Percentiles rank a stretch among this genome's conserved stretches.
These are phyloP conservation scores for Globisporangium takayamanum DNA, from an alignment of 352 stramenopile genomes.

Conservation along the genomic window DNA sequence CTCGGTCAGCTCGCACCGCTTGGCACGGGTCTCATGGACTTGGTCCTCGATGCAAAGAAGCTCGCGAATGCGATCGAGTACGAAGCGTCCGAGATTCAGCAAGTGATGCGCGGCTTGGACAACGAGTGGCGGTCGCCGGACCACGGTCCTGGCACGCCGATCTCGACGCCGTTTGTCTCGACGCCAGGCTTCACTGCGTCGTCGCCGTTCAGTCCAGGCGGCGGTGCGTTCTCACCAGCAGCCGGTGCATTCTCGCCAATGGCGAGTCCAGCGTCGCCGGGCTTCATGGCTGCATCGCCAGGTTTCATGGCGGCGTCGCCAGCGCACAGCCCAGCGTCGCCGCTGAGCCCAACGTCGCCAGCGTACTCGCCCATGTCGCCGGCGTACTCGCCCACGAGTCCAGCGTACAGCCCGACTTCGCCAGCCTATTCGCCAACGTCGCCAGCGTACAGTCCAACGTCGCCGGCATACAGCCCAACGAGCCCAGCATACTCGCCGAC, in stretches of 20 bases:
- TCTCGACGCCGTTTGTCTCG: constrained; percentile 78
- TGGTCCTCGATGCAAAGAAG: constrained; percentile 98
- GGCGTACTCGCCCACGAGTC: constrained; percentile 82
- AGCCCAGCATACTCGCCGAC: constrained; percentile 74
- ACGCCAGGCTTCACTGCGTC: constrained; percentile 87
- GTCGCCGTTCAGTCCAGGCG: constrained; percentile 78
- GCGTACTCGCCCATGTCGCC: constrained; percentile 87
- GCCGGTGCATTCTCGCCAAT: constrained; percentile 82
- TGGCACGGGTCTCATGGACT: constrained; percentile 96
- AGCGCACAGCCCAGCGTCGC: constrained; percentile 66
- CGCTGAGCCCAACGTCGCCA: constrained; percentile 70
- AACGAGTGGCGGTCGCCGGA: constrained; percentile 89
- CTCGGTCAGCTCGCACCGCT: constrained; percentile 95
- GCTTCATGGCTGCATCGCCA: constrained; percentile 62
- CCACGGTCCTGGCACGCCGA: constrained; percentile 66
- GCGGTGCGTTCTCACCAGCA: constrained; percentile 86
- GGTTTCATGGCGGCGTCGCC: constrained; percentile 79
- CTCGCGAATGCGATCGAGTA: constrained; percentile 97
- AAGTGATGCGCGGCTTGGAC: constrained; percentile 87
- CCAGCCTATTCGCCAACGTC: constrained; percentile 74
- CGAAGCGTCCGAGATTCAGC: constrained; percentile 89
- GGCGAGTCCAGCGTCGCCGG: constrained; percentile 68
- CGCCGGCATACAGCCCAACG: constrained; percentile 63
- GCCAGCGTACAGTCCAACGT: constrained; percentile 53
- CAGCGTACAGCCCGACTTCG: constrained; percentile 76